Evolutionary conservation across 495 filamentous ascomycete species (phyloP).

Genomic region (Hypomontagnella submonticulosa): DNA sequence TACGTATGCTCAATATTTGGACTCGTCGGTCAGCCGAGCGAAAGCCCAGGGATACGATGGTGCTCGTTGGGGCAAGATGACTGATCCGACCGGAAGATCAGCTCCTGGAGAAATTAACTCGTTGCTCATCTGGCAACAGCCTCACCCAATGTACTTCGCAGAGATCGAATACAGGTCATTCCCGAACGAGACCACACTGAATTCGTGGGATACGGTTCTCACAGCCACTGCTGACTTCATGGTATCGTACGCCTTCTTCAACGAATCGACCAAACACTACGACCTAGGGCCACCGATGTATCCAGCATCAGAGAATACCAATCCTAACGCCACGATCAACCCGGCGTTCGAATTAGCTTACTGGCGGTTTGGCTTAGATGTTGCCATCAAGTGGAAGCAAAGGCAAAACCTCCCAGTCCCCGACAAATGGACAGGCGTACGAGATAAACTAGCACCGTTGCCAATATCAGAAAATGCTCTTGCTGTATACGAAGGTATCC

Average conservation of each 20-base stretch:
- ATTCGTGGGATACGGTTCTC: conserved; percentile 59
- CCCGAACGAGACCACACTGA: conserved; percentile 50
- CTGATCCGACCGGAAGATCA: conserved; percentile 63
- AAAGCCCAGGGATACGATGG: conserved; percentile 61
- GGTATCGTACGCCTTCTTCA: conserved; percentile 61
- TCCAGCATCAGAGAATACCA: conserved; percentile 62
- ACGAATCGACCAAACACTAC: conserved; percentile 55
- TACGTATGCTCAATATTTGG: conserved; percentile 61
- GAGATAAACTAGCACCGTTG: conserved; percentile 59
- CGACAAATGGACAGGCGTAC: conserved; percentile 52
- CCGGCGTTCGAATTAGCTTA: conserved; percentile 65
- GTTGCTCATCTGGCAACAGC: conserved; percentile 67
- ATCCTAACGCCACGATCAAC: conserved; percentile 61
- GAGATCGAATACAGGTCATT: conserved; percentile 61
- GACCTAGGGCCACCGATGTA: conserved; percentile 66
- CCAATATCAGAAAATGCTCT: conserved; percentile 58
- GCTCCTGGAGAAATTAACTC: conserved; percentile 68
- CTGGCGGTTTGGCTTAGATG: conserved; percentile 57
- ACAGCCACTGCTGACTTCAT: conserved; percentile 62
- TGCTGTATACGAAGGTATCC: conserved; percentile 62
- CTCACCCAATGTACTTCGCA: conserved; percentile 64
- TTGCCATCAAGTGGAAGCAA: conserved; percentile 55
- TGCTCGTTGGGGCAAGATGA: conserved; percentile 69
- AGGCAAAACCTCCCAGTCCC: conserved; percentile 52
- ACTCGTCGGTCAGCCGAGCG: conserved; percentile 59